Evolutionary conservation across 2,329 filamentous ascomycete genomes (phyloP), one percentile per base, ranked within the genome.

Genomic region (Apiospora sp.): DNA sequence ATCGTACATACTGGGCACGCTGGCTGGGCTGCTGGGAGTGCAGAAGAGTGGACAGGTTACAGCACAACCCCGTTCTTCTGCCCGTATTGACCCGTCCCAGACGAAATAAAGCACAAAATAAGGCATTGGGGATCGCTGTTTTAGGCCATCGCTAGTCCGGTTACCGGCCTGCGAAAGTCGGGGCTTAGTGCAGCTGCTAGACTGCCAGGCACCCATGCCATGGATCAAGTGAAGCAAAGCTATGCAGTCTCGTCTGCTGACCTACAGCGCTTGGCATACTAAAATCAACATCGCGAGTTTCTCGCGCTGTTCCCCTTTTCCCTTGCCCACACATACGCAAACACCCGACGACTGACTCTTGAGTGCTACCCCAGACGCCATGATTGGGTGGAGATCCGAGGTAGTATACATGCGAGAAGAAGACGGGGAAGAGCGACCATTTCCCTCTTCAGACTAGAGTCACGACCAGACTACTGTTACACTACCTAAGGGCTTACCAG

Each of bases 81-180:
- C n/a, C 58, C 58, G 58, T 64, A n/a, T 64, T n/a, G 58, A 64
- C 58, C 58, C 58, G 34, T 41, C 58, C 54, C 34, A 16, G 30
- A 30, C 30, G 16, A 37, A 61, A 61, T 37, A 61, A 19, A 37
- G 54, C 27, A 61, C 54, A 61, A 37, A 61, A 61, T 61, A 61
- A 61, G 54, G 54, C 54, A 61, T 61, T 61, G 54, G 54, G 54
- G 54, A 61, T 37, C 54, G 54, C 54, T 61, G 54, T 61, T 61
- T 61, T 61, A 61, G 54, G 27, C 54, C 54, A n/a, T 64, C 58
- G 58, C 58, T 64, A 64, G 58, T 41, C 58, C 58, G 58, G 58
- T 64, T 41, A 24, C 58, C 58, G 58, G 58, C 58, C 58, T 64
- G 58, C 58, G 58, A 64, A 41, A 64, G 58, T 64, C 58, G 58